A percentile compares a stretch with the other conserved stretches of the same genome.
Conservation (phyloP, 305 asterid species). For the Plantago rigida region DNA sequence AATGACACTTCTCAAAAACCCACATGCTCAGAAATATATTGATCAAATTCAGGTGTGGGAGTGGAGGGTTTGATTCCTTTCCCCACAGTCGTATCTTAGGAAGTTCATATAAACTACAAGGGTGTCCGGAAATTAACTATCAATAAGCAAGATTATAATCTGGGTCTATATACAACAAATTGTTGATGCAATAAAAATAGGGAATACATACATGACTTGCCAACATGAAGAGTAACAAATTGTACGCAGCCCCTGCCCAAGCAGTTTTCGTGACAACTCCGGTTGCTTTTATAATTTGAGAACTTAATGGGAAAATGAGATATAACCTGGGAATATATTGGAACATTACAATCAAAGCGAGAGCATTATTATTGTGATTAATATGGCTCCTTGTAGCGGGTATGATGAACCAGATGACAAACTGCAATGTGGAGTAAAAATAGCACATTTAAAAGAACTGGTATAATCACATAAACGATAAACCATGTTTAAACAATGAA, state of each 20-base stretch:
- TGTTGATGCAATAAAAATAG: not conserved
- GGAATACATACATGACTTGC: conserved; percentile 80
- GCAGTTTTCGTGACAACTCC: conserved; percentile 97
- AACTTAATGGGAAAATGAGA: conserved; percentile 84
- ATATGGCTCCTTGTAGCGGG: conserved; percentile 61
- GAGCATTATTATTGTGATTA: conserved; percentile 79
- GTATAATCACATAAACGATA: no score
- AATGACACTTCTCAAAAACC: no score
- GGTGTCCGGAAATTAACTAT: no score
- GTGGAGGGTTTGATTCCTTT: no score
- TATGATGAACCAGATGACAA: conserved; percentile 86
- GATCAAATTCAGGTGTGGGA: no score
- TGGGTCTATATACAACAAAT: not conserved
- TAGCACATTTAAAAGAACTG: conserved; percentile 11
- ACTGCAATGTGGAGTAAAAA: conserved; percentile 38
- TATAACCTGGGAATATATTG: conserved; percentile 83
- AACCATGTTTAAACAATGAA: no score
- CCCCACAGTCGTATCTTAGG: no score
- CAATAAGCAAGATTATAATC: no score
- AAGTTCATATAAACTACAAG: no score
- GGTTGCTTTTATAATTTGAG: conserved; percentile 84
- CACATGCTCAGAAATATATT: no score
- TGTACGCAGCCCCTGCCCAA: conserved; percentile 99
- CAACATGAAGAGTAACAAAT: conserved; percentile 77
- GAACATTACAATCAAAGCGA: conserved; percentile 76